These are phyloP conservation scores for Gamsiella multidivaricata DNA, from an alignment of 192 early-diverging fungal species.

Conservation along the genomic window DNA sequence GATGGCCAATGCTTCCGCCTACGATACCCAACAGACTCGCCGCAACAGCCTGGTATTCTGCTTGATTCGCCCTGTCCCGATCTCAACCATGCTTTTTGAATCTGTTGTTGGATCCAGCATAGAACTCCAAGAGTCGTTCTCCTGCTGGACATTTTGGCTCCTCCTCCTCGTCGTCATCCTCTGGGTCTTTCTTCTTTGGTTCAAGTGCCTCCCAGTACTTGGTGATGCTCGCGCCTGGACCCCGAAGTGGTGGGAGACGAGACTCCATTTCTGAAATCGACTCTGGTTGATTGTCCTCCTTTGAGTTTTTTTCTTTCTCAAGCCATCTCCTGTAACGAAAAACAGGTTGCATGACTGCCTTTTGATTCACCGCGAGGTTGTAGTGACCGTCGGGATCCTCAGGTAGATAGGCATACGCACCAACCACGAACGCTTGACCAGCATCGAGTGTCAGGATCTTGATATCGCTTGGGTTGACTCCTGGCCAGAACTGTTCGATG, in stretches of 20 bases:
- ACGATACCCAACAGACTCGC: constrained; percentile 10
- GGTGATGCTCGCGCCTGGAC: neutral
- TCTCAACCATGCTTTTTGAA: constrained; percentile 17
- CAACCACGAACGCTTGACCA: constrained; percentile 16
- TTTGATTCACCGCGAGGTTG: constrained; percentile 17
- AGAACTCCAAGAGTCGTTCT: too few species aligned
- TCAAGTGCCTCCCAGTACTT: too few species aligned
- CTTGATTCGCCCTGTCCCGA: neutral
- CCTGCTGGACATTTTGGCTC: too few species aligned
- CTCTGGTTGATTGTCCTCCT: neutral
- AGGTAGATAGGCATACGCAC: constrained; percentile 5
- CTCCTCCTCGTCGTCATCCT: too few species aligned
- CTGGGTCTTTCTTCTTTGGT: too few species aligned
- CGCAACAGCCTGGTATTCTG: constrained; percentile 22
- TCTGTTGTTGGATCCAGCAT: constrained; percentile 1
- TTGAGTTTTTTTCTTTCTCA: constrained; percentile 5
- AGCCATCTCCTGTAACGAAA: constrained; percentile 15
- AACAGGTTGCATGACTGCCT: constrained; percentile 11
- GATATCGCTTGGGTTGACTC: neutral
- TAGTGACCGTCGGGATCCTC: neutral
- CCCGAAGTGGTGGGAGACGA: constrained; percentile 22
- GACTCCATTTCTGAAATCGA: constrained; percentile 17
- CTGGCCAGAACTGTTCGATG: neutral
- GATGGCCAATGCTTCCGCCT: neutral
- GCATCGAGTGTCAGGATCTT: constrained; percentile 25